A percentile compares a stretch with the other conserved stretches of the same genome.
These are phyloP conservation scores for Hypericum perforatum DNA, from an alignment of 345 rosid species.

Conservation along the genomic window DNA sequence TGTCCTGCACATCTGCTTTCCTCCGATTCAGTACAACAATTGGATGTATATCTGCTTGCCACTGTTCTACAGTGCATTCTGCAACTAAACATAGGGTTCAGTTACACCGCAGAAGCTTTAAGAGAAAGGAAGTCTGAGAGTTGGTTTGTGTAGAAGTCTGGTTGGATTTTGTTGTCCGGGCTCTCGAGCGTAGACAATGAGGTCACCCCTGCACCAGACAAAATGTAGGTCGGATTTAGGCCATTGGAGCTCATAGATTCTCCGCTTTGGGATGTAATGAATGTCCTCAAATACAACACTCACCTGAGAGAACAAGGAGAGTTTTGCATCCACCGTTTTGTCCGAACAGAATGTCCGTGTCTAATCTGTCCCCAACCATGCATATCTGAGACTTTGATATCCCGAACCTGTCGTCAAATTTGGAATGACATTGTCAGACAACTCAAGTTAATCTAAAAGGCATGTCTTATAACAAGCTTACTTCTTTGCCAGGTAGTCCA, in stretches of 20 bases:
- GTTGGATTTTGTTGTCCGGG: conserved; percentile 19
- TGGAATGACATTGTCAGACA: background rate
- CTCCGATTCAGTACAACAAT: no score
- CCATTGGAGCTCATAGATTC: no score
- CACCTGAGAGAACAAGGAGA: conserved; percentile 26
- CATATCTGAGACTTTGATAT: conserved; percentile 41
- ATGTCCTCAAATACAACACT: background rate
- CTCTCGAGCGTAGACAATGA: conserved; percentile 18
- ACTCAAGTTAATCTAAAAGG: no score
- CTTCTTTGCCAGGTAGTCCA: conserved; percentile 63
- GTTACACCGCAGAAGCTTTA: conserved; percentile 62
- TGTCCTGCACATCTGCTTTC: no score
- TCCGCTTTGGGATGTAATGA: background rate
- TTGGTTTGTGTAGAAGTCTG: conserved; percentile 26
- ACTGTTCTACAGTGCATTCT: no score
- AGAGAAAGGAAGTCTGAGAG: conserved; percentile 27
- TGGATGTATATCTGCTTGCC: no score
- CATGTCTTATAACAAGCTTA: conserved; percentile 14
- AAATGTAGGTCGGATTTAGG: no score
- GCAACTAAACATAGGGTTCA: no score
- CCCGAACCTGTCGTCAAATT: conserved; percentile 49
- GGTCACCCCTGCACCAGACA: conserved; percentile 15
- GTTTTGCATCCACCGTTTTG: conserved; percentile 30
- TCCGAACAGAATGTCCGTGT: conserved; percentile 26
- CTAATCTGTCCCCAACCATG: conserved; percentile 30